Percentiles rank a stretch among this genome's conserved stretches.
phyloP scores from a whole-genome alignment of 306 rosid species.

The Erythrophleum fordii region DNA sequence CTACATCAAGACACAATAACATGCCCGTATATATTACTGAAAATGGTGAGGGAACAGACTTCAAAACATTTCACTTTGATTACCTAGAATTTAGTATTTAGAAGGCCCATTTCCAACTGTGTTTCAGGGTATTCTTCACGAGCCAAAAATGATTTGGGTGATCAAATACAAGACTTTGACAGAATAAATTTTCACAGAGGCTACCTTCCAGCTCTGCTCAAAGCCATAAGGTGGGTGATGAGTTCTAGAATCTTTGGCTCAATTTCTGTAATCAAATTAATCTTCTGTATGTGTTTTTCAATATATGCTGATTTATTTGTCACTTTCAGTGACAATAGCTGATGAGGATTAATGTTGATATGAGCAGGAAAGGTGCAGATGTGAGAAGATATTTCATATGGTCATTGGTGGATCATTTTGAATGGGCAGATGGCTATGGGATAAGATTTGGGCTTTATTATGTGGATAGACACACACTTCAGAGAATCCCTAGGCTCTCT shows the following conservation, averaged over 20 bases:
- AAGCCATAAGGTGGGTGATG: slow-evolving; percentile 40
- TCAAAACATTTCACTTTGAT: no score
- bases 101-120: no score
- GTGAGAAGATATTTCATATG: slow-evolving; percentile 55
- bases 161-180: no score
- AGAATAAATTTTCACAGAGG: slow-evolving; percentile 33
- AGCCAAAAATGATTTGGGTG: no score
- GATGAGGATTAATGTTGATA: background rate
- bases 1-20: no score
- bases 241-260: background rate
- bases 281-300: background rate
- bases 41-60: no score
- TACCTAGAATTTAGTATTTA: no score
- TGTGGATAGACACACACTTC: slow-evolving; percentile 27
- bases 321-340: no score
- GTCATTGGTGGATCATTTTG: slow-evolving; percentile 48
- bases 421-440: slow-evolving; percentile 42
- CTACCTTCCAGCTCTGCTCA: slow-evolving; percentile 43
- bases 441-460: no score
- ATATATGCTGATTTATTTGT: no score
- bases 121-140: no score
- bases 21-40: no score
- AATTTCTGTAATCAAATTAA: background rate
- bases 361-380: slow-evolving; percentile 49
- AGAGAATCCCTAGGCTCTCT: slow-evolving; percentile 46